Conservation (phyloP, 768 basidiomycete species). For the Trametes cingulata region DNA sequence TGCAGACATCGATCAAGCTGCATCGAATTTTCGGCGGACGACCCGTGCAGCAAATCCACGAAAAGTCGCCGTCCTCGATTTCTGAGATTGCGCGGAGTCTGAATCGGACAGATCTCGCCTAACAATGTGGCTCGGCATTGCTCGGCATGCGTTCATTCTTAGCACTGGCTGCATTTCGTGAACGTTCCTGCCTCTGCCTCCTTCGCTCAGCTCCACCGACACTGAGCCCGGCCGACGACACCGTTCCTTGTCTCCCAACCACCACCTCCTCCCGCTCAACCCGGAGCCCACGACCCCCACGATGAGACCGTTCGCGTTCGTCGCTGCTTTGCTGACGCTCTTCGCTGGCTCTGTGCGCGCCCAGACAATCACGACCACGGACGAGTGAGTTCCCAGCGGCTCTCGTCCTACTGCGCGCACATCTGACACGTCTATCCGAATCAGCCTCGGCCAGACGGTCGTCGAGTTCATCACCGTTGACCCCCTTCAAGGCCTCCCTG, state of each 20-base stretch:
- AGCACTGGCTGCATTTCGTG: background rate
- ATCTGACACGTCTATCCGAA: background rate
- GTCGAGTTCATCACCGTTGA: constrained; percentile 49
- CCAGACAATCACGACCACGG: constrained; percentile 50
- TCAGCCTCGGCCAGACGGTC: constrained; percentile 51
- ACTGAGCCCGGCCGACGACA: background rate
- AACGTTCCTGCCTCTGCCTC: background rate
- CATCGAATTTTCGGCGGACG: constrained; percentile 27
- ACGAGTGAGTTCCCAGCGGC: constrained; percentile 43
- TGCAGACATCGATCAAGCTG: constrained; percentile 16
- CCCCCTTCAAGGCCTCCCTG: constrained; percentile 36
- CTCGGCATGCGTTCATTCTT: constrained; percentile 18
- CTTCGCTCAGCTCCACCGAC: background rate
- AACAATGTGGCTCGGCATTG: background rate
- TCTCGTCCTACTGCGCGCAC: constrained; percentile 3
- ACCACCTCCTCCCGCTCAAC: background rate
- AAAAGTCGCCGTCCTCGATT: background rate
- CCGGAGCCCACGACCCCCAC: constrained; percentile 10
- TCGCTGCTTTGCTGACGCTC: constrained; percentile 18
- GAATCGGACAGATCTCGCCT: constrained; percentile 5
- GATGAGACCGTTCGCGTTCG: constrained; percentile 25
- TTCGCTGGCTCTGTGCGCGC: constrained; percentile 25
- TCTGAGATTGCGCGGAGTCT: constrained; percentile 9
- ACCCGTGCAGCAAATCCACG: constrained; percentile 9
- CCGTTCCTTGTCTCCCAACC: background rate